These are phyloP conservation scores for Euphorbia lathyris DNA, from an alignment of 345 rosid genomes.

Conservation along the genomic window DNA sequence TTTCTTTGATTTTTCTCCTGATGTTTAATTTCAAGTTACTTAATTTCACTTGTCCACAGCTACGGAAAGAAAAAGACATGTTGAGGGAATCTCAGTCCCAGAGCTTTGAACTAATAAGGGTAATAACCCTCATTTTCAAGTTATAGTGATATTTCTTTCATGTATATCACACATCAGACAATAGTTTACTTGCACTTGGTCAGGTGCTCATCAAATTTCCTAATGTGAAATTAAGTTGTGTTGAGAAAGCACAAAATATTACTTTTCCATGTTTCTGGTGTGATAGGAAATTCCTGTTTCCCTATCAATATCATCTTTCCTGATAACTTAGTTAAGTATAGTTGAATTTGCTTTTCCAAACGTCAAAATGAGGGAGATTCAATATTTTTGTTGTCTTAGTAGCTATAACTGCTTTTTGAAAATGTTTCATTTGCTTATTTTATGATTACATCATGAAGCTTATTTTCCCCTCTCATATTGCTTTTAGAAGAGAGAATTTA, in stretches of 20 bases:
- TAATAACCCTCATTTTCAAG: constrained; percentile 18
- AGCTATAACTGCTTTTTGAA: too few relatives aligned
- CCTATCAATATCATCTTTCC: background rate
- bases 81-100: constrained; percentile 64
- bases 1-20: background rate
- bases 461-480: too few relatives aligned
- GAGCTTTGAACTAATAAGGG: constrained; percentile 72
- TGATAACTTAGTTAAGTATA: background rate
- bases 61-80: constrained; percentile 68
- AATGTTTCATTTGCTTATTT: background rate
- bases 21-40: background rate
- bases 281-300: background rate
- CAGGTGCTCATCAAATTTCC: background rate
- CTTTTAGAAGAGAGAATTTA: background rate
- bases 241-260: background rate
- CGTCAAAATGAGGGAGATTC: background rate
- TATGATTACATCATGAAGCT: too few relatives aligned
- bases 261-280: background rate
- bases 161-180: background rate
- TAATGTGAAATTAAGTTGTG: background rate
- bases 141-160: background rate
- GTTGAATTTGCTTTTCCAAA: background rate
- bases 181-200: background rate
- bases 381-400: too few relatives aligned
- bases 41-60: constrained; percentile 39